A percentile compares a stretch with the other conserved stretches of the same genome.
Evolutionary conservation across 2,329 filamentous ascomycete species (phyloP).

Genomic region (Claviceps sp.): DNA sequence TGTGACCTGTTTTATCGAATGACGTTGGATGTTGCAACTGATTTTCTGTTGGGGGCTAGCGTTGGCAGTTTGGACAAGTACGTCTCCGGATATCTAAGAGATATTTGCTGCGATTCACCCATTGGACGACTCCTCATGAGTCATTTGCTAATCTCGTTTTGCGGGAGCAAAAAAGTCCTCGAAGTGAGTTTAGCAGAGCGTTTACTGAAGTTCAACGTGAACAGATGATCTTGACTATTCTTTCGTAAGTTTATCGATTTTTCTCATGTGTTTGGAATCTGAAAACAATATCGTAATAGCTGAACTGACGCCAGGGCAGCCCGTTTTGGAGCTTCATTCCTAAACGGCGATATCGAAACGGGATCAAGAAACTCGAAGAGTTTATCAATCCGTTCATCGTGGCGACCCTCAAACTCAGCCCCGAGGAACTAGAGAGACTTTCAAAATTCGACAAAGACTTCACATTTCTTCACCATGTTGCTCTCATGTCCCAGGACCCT

Average conservation of each 20-base stretch:
- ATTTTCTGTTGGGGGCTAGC: not conserved
- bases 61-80: constrained; percentile 21
- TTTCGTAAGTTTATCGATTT: constrained; percentile 7
- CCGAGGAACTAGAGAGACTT: constrained; percentile 56
- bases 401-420: constrained; percentile 51
- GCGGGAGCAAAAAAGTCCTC: constrained; percentile 19
- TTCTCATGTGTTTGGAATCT: not conserved
- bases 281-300: not conserved
- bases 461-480: constrained; percentile 79
- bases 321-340: constrained; percentile 52
- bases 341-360: constrained; percentile 45
- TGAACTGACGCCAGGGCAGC: constrained; percentile 26
- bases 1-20: not conserved
- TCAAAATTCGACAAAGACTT: constrained; percentile 59
- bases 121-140: not conserved
- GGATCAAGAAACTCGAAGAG: constrained; percentile 55
- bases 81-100: not conserved
- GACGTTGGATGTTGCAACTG: not conserved
- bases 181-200: constrained; percentile 61
- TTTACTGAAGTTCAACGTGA: constrained; percentile 69
- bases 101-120: not conserved
- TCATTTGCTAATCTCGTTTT: not conserved
- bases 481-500: constrained; percentile 60
- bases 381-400: constrained; percentile 74
- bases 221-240: constrained; percentile 29